Base-by-base conservation (phyloP, 106 monocot genomes). In the Apostasia ramifera region DNA sequence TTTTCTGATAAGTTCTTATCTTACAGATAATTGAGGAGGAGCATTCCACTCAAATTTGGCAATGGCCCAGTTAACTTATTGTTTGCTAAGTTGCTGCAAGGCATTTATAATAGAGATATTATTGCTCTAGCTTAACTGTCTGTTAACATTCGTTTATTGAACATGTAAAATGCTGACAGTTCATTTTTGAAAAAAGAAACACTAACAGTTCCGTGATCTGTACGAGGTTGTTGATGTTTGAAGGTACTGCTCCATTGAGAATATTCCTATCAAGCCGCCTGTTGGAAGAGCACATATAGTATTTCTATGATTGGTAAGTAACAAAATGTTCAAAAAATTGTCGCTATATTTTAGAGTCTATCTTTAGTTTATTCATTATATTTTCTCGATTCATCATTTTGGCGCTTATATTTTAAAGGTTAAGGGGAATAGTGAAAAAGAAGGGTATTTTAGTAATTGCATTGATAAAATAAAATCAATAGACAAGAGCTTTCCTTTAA, bases 21-120 rank as follows among this genome's bases (percentile, higher is more conserved):
- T 67, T 82, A 91, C 91, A 91, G 70, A 61, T 74, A 82, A 57
- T 66, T 76, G 44, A 91, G 79, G 47, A 8, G 8, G 26, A 10
- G 60, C 91, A 95, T 88, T 56, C 83, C 80, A 54, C 77, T 74
- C 40, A 95, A 77, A 57, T 91, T 69, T 37, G 94, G 94, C 48
- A 94, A 26, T 55, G 66, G 76, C 10, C 94, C 94, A n/a, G 68
- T 74, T 45, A 94, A 46, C 66, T 79, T 59, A 65, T 94, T 94
- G 70, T 81, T 79, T 66, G 85, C 90, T 66, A 94, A 70, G 59
- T 87, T 84, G 41, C 94, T 94, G 82, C 40, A 80, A 61, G 49
- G 51, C 71, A 3, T 68, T 53, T 8, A 8, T 26, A 67, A 40
- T 5, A 9, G 45, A 6, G 15, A 66, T 53, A 47, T 1, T 39